Conservation (phyloP, 768 basidiomycete species). For the Naematelia encephala region DNA sequence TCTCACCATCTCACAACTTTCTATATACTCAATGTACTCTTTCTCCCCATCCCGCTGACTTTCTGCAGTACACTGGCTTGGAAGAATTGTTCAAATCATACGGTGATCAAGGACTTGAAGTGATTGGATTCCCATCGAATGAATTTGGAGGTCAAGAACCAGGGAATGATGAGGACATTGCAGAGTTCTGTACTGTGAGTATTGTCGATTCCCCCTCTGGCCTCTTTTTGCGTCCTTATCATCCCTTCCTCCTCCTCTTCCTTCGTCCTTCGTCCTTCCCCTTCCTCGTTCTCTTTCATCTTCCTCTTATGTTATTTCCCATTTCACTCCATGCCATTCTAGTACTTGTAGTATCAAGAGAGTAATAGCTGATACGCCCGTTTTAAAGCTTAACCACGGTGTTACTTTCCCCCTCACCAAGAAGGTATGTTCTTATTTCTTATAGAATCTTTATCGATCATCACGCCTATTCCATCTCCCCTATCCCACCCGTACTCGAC, state of each 20-base stretch:
- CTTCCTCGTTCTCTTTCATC: background rate
- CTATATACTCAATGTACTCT: background rate
- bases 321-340: background rate
- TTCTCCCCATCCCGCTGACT: background rate
- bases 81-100: slow-evolving; percentile 78
- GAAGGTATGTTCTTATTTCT: slow-evolving; percentile 60
- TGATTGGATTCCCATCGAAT: slow-evolving; percentile 90
- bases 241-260: background rate
- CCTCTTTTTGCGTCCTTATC: background rate
- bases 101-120: slow-evolving; percentile 67
- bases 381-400: slow-evolving; percentile 77
- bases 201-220: background rate
- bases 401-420: slow-evolving; percentile 87
- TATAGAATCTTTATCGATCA: no score
- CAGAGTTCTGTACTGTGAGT: slow-evolving; percentile 46
- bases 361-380: no score
- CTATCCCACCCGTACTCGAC: no score
- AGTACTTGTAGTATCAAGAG: no score
- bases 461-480: no score
- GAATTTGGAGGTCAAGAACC: slow-evolving; percentile 90
- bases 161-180: slow-evolving; percentile 69
- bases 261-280: background rate
- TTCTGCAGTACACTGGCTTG: slow-evolving; percentile 59
- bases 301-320: background rate
- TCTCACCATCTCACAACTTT: background rate